Evolutionary conservation across 1,284 basidiomycete species (phyloP).

Genomic region (Amylostereum areolatum): DNA sequence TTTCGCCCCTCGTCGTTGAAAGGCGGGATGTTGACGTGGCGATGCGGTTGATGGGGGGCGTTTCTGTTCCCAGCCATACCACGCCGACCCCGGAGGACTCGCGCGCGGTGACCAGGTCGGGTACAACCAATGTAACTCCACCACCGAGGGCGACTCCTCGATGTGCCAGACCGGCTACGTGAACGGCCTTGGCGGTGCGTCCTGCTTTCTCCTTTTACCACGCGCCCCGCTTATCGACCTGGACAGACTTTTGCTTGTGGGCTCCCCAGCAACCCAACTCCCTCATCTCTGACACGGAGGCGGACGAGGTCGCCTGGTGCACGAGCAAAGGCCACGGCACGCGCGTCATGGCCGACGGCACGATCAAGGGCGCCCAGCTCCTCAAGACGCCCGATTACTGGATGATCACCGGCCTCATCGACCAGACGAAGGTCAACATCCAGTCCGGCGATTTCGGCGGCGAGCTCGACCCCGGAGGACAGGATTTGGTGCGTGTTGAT

Average conservation of each 20-base stretch:
- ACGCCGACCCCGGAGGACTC: conserved; percentile 42
- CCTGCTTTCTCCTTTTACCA: conserved; percentile 1
- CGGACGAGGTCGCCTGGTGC: conserved; percentile 69
- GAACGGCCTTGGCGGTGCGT: conserved; percentile 47
- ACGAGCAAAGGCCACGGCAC: conserved; percentile 63
- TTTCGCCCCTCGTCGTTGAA: background rate
- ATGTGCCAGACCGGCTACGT: conserved; percentile 59
- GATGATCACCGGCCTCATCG: conserved; percentile 56
- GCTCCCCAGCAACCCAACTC: conserved; percentile 40
- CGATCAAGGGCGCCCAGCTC: conserved; percentile 62
- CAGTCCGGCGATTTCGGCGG: conserved; percentile 54
- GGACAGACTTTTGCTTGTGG: conserved; percentile 59
- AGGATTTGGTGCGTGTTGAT: conserved; percentile 40
- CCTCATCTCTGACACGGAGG: conserved; percentile 62
- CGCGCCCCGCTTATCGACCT: conserved; percentile 5
- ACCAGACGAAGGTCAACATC: conserved; percentile 57
- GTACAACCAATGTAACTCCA: conserved; percentile 68
- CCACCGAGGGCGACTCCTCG: conserved; percentile 52
- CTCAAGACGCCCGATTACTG: conserved; percentile 62
- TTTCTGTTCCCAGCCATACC: conserved; percentile 39
- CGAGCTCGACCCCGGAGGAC: conserved; percentile 60
- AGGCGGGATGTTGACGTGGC: background rate
- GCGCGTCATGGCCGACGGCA: conserved; percentile 56
- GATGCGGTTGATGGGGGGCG: background rate
- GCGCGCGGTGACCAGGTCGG: conserved; percentile 56